Evolutionary conservation across 2,329 filamentous ascomycete genomes (phyloP), one percentile per base, ranked within the genome.

Genomic region (Beauveria sp.): DNA sequence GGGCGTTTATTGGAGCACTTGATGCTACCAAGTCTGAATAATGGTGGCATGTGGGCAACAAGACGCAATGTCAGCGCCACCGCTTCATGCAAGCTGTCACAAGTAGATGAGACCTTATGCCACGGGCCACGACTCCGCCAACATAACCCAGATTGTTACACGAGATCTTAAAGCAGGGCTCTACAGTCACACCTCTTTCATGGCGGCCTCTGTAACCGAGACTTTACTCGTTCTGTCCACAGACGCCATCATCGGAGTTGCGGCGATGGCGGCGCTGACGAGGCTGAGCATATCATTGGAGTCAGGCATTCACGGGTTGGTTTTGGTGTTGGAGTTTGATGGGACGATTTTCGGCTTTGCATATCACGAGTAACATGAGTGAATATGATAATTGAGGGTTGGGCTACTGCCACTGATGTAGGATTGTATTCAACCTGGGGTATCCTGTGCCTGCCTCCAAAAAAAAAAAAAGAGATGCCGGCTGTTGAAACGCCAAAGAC

Each of bases 191-290:
- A 22, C 22, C 12, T 30, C 18, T 5, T 30, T 53, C n/a, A 43
- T 43, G 51, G 16, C 51, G 18, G 9, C 34, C 5, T 54, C 34
- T 22, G 48, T 37, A 9, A n/a, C 20, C 20, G 16, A 53, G 34
- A 53, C 30, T 12, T 26, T 41, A 14, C 34, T 48, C 10, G 34
- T 20, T n/a, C 7, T 60, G 22, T 24, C 22, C 22, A 24, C 22
- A 24, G 60, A 59, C n/a, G n/a, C 54, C 34, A 66, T 71, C 60
- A 34, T 60, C 22, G 14, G 65, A 54, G 55, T 44, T 22, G 61
- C 51, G 12, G 62, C 55, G 5, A 62, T 63, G 40, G 61, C 51
- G 24, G 60, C 60, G 8, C n/a, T 41, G 34, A 41, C 34, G 34
- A 41, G 5, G 37, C 51, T 54, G 20, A 34, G 34, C 12, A 37